These are phyloP conservation scores for Pisolithus microcarpus DNA, from an alignment of 768 basidiomycete species.

Conservation along the genomic window DNA sequence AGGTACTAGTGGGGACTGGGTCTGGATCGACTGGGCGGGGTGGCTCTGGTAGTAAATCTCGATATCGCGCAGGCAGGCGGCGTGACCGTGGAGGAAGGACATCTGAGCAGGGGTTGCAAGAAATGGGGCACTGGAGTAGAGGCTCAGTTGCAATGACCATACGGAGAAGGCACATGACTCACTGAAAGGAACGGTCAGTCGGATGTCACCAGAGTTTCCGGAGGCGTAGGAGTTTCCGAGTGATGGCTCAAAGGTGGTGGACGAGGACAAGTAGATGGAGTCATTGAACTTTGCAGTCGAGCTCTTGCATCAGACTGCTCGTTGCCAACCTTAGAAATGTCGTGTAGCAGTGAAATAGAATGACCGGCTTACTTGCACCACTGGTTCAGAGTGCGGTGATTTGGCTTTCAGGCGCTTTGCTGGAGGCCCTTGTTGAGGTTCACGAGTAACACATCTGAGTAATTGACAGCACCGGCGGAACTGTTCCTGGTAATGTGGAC, in stretches of 20 bases:
- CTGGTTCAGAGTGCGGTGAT: neutral
- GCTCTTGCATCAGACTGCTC: neutral
- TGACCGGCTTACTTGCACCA: neutral
- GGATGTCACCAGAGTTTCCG: neutral
- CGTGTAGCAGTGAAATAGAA: neutral
- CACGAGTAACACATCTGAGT: neutral
- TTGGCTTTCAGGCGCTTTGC: neutral
- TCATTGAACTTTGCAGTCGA: neutral
- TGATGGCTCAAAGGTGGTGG: neutral
- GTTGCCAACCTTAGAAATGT: too few species aligned
- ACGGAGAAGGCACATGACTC: neutral
- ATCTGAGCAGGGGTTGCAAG: neutral
- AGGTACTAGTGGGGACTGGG: neutral
- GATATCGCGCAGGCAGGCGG: constrained; percentile 2
- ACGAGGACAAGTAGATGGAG: neutral
- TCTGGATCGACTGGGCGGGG: neutral
- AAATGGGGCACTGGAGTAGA: neutral
- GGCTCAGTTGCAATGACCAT: neutral
- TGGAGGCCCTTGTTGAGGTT: neutral
- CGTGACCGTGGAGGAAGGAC: neutral
- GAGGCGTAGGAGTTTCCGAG: neutral
- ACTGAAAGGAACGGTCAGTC: neutral
- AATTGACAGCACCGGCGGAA: neutral
- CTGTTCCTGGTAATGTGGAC: neutral
- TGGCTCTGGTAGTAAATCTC: constrained; percentile 12